Conservation (phyloP, 1,139 yeast species). For the Zygoascus hellenicus region DNA sequence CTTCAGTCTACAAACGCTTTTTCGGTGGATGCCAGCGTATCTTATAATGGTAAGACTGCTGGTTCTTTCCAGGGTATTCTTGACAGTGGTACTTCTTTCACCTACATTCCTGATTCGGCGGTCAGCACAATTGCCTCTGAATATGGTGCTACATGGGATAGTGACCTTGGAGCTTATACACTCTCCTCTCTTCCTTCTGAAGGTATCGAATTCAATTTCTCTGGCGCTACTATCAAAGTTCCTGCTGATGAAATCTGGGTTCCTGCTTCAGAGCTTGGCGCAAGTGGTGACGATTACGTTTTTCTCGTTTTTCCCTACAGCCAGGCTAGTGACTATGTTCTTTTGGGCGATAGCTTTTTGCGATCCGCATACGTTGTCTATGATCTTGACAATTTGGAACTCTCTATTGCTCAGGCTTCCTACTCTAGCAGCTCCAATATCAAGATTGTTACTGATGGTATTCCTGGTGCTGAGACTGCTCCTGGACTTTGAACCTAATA, state of each 20-base stretch:
- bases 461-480: slow-evolving; percentile 18
- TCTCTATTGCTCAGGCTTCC: slow-evolving; percentile 42
- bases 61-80: slow-evolving; percentile 9
- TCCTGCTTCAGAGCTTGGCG: slow-evolving; percentile 36
- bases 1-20: slow-evolving; percentile 13
- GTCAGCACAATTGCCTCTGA: slow-evolving; percentile 15
- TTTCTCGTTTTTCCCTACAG: slow-evolving; percentile 22
- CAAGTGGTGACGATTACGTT: slow-evolving; percentile 11
- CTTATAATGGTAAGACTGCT: slow-evolving; percentile 11
- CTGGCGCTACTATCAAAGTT: slow-evolving; percentile 39
- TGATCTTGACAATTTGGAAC: slow-evolving; percentile 55
- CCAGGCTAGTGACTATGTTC: slow-evolving; percentile 25
- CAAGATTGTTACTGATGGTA: slow-evolving; percentile 18
- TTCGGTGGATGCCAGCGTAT: slow-evolving; percentile 8
- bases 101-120: slow-evolving; percentile 22
- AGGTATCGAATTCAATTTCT: slow-evolving; percentile 35
- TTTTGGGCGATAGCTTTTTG: slow-evolving; percentile 64
- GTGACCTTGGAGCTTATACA: slow-evolving; percentile 12
- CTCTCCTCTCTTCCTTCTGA: slow-evolving; percentile 10
- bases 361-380: slow-evolving; percentile 65
- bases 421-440: slow-evolving; percentile 21
- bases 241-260: slow-evolving; percentile 35
- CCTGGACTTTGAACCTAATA: slow-evolving; percentile 1
- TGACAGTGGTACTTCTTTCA: slow-evolving; percentile 14
- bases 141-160: slow-evolving; percentile 17